These are phyloP conservation scores for Corymbia calophylla DNA, from an alignment of 441 rosid species.

Conservation along the genomic window DNA sequence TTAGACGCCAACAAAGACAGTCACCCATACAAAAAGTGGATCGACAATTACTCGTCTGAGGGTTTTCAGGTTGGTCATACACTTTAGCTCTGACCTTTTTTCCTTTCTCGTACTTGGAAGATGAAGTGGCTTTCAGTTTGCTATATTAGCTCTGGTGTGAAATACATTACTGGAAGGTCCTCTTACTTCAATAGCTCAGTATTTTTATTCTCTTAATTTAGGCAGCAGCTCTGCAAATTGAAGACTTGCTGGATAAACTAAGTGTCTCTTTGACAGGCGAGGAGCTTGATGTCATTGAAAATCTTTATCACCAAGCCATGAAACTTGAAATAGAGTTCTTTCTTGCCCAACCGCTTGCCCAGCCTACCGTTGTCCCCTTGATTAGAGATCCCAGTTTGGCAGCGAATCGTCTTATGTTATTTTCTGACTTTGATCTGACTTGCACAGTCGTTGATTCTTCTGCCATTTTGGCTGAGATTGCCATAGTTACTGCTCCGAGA, in stretches of 20 bases:
- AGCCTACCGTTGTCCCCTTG: slow-evolving; percentile 30
- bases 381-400: slow-evolving; percentile 42
- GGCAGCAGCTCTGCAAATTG: neutral
- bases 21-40: slow-evolving; percentile 87
- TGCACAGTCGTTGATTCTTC: slow-evolving; percentile 94
- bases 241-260: slow-evolving; percentile 48
- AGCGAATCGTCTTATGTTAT: slow-evolving; percentile 51
- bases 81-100: neutral
- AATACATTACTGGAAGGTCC: slow-evolving; percentile 14
- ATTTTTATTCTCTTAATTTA: neutral
- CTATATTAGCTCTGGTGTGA: slow-evolving; percentile 11
- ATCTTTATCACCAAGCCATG: slow-evolving; percentile 95
- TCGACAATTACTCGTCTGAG: slow-evolving; percentile 64
- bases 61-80: slow-evolving; percentile 55
- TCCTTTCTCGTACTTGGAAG: neutral
- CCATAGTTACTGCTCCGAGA: slow-evolving; percentile 84
- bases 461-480: slow-evolving; percentile 95
- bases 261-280: slow-evolving; percentile 91
- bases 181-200: slow-evolving; percentile 19
- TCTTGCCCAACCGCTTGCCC: slow-evolving; percentile 37
- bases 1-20: slow-evolving; percentile 28
- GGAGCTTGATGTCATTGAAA: slow-evolving; percentile 88
- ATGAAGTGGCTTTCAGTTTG: slow-evolving; percentile 12
- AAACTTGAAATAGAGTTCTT: slow-evolving; percentile 93
- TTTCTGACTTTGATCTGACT: slow-evolving; percentile 94